phyloP scores from a whole-genome alignment of 2,329 filamentous ascomycete species.

The Neonectria punicea region DNA sequence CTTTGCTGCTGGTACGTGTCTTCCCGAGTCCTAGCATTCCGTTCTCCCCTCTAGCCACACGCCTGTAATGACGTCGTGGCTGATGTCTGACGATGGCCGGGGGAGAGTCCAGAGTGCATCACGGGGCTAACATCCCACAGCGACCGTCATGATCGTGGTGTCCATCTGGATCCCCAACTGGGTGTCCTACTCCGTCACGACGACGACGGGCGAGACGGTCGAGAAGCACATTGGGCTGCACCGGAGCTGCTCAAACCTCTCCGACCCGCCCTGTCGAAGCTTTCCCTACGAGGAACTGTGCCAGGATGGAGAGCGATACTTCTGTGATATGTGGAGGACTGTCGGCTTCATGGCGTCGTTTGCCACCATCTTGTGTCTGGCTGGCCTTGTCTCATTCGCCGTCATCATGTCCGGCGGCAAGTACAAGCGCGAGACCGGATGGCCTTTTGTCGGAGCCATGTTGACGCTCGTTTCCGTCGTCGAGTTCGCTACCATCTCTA shows the following conservation, averaged over 20 bases:
- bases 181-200: slow-evolving; percentile 71
- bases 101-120: neutral
- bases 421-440: slow-evolving; percentile 82
- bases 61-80: slow-evolving; percentile 40
- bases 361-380: slow-evolving; percentile 82
- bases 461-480: slow-evolving; percentile 73
- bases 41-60: slow-evolving; percentile 20
- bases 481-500: slow-evolving; percentile 80
- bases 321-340: slow-evolving; percentile 92
- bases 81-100: neutral
- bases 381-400: slow-evolving; percentile 80
- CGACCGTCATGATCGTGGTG: slow-evolving; percentile 76
- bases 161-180: slow-evolving; percentile 77
- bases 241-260: slow-evolving; percentile 78
- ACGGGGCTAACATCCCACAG: slow-evolving; percentile 56
- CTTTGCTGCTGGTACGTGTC: slow-evolving; percentile 55
- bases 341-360: slow-evolving; percentile 90
- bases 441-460: slow-evolving; percentile 78
- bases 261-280: slow-evolving; percentile 66
- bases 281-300: slow-evolving; percentile 50
- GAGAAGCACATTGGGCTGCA: slow-evolving; percentile 80
- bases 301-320: slow-evolving; percentile 67
- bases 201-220: slow-evolving; percentile 57
- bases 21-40: neutral
- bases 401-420: slow-evolving; percentile 83